A percentile compares a stretch with the other conserved stretches of the same genome.
These are phyloP conservation scores for Cladosporium austrohemisphaericum DNA, from an alignment of 2,329 filamentous ascomycete species.

Conservation along the genomic window DNA sequence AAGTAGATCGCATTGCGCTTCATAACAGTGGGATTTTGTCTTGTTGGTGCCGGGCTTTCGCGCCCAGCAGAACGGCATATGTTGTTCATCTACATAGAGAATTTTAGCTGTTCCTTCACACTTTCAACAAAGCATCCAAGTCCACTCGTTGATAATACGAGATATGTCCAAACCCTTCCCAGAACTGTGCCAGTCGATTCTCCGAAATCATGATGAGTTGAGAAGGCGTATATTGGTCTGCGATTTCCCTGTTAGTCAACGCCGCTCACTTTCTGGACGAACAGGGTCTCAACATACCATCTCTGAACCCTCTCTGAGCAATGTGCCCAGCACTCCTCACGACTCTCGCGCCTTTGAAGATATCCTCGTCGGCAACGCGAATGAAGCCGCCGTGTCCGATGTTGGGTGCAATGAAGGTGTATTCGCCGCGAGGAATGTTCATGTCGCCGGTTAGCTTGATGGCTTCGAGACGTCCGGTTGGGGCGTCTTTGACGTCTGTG, in stretches of 20 bases:
- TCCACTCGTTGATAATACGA: constrained; percentile 48
- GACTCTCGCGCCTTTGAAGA: constrained; percentile 70
- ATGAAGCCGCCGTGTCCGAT: constrained; percentile 65
- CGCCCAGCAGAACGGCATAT: too few relatives aligned
- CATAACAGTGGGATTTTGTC: too few relatives aligned
- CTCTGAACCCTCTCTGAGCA: constrained; percentile 65
- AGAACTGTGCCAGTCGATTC: constrained; percentile 77
- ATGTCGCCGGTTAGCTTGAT: constrained; percentile 90
- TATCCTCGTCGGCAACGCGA: constrained; percentile 59
- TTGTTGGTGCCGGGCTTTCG: too few relatives aligned
- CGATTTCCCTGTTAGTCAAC: neutral
- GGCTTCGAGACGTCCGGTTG: constrained; percentile 69
- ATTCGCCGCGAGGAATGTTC: constrained; percentile 82
- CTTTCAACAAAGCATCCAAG: constrained; percentile 35
- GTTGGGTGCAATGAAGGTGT: constrained; percentile 76
- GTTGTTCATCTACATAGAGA: too few relatives aligned
- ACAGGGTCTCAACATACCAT: constrained; percentile 56
- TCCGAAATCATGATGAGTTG: constrained; percentile 75
- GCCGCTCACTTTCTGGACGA: neutral
- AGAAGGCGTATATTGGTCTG: constrained; percentile 71
- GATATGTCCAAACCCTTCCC: constrained; percentile 52
- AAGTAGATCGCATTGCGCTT: too few relatives aligned
- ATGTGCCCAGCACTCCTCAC: constrained; percentile 75
- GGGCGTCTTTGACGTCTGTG: constrained; percentile 35
- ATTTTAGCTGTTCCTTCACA: constrained; percentile 6